Base-by-base conservation (phyloP, 2,329 filamentous ascomycete genomes). In the Atkinsonella hypoxylon region DNA sequence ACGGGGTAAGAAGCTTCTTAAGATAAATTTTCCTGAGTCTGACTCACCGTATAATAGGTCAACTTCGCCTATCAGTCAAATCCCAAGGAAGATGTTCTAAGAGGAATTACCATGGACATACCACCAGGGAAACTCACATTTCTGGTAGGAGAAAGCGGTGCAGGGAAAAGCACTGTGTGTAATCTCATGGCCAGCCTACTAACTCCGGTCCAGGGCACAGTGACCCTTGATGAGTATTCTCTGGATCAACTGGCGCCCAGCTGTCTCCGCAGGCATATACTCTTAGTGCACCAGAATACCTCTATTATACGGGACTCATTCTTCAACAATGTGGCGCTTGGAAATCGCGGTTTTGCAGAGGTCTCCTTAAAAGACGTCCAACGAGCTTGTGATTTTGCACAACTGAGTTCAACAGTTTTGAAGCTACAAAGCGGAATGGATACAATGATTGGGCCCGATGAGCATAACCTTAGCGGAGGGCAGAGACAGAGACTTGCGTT, bases 101-200 rank as follows among this genome's bases (percentile, higher is more conserved):
- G 76, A 1, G 68, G 76, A 7, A 77, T 79, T 0, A 82, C 74
- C 0, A 76, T 96, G 54, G 77, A 74, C 56, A 91, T 97, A 51
- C 78, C 82, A 0, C 74, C 83, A 0, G 83, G 86, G 0, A 74
- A 86, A 54, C 81, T 84, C 3, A 88, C 82, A 0, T 96, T 93
- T 60, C 73, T 97, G 2, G 79, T 96, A 47, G 93, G 91, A 0
- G 78, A 77, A 59, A 95, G 89, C 60, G 93, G 93, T 0, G 95
- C 88, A 2, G 91, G 91, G 0, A 97, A 97, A 65, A 95, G 89
- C 58, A 97, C 91, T 0, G 62, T 97, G 1, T 83, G 85, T 1
- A 89, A 88, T 61, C 73, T 97, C 0, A 73, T 97, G 0, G 74
- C 89, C 47, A 79, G 83, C 12, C 86, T 94, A 58, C 95, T 96